phyloP scores from a whole-genome alignment of 495 filamentous ascomycete species.

The Echria macrotheca region DNA sequence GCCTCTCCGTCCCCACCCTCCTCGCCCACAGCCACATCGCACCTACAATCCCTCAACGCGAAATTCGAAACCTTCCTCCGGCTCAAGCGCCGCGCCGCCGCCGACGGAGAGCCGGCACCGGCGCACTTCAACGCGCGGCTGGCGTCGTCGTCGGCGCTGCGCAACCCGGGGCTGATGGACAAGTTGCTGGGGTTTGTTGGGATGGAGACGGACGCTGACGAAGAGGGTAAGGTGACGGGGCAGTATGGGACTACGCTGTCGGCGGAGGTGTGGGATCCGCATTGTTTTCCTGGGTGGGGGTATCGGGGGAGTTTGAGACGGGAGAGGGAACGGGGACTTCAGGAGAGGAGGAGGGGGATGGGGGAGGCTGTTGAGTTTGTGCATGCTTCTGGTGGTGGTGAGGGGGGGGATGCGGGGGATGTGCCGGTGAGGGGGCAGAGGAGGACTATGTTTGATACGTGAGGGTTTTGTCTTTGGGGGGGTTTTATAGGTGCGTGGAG shows the following conservation, averaged over 20 bases:
- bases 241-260: conserved; percentile 76
- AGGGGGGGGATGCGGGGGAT: conserved; percentile 19
- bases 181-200: conserved; percentile 81
- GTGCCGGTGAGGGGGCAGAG: conserved; percentile 36
- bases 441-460: conserved; percentile 46
- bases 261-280: conserved; percentile 61
- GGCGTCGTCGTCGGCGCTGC: conserved; percentile 60
- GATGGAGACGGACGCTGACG: conserved; percentile 43
- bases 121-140: conserved; percentile 89
- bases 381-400: conserved; percentile 32
- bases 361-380: conserved; percentile 78
- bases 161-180: conserved; percentile 72
- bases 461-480: conserved; percentile 10
- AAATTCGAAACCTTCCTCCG: conserved; percentile 82
- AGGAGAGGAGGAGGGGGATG: conserved; percentile 49
- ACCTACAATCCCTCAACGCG: conserved; percentile 46
- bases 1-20: conserved; percentile 78
- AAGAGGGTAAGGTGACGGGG: conserved; percentile 21
- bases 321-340: conserved; percentile 55
- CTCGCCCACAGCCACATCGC: conserved; percentile 64
- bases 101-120: too few species aligned
- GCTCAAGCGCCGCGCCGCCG: conserved; percentile 57
- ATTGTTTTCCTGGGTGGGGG: conserved; percentile 60
- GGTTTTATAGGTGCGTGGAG: too few species aligned
- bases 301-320: conserved; percentile 68